Evolutionary conservation across 169 alveolate species (phyloP).

Genomic region (Babesia bigemina): DNA sequence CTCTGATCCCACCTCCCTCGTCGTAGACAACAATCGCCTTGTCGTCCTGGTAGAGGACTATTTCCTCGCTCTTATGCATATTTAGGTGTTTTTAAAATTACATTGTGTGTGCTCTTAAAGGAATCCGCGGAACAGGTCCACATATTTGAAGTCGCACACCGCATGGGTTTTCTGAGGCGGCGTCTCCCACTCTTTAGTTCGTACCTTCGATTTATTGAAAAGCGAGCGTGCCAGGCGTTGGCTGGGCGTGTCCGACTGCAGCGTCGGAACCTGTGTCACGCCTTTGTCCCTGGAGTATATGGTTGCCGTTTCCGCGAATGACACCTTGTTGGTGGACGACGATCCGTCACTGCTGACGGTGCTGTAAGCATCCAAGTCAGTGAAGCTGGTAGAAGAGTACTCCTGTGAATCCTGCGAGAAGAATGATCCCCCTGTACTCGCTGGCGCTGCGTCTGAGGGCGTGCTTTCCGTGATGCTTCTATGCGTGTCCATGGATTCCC

Average conservation of each 20-base stretch:
- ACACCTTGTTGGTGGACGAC: constrained; percentile 10
- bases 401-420: neutral
- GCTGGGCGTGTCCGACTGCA: constrained; percentile 21
- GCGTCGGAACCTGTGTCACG: constrained; percentile 16
- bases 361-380: neutral
- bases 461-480: neutral
- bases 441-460: neutral
- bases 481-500: too few species aligned
- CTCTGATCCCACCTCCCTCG: constrained; percentile 45
- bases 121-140: constrained; percentile 43
- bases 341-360: constrained; percentile 1
- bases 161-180: neutral
- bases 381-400: neutral
- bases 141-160: constrained; percentile 41
- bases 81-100: neutral
- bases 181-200: neutral
- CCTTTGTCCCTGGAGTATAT: constrained; percentile 13
- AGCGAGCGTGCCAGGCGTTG: constrained; percentile 29
- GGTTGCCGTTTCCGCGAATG: constrained; percentile 31
- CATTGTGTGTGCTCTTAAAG: neutral
- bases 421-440: neutral
- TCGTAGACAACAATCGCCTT: constrained; percentile 64
- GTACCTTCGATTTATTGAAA: constrained; percentile 25
- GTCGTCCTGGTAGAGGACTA: constrained; percentile 54
- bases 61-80: constrained; percentile 36